Evolutionary conservation across 352 stramenopile species (phyloP).

Genomic region (Thraustotheca clavata): DNA sequence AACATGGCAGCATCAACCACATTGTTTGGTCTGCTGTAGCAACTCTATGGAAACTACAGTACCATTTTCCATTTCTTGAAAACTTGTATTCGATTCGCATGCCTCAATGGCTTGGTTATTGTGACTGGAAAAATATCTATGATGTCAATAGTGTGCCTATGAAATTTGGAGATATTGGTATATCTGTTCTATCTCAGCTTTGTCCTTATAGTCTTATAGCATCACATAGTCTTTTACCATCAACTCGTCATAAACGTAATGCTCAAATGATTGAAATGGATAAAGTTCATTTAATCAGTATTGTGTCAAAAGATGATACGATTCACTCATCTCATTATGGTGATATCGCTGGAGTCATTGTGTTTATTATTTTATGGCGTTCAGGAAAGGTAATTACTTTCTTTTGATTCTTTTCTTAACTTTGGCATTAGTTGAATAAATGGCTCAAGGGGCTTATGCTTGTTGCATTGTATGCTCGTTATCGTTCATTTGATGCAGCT

Average conservation of each 20-base stretch:
- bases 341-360: neutral
- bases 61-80: constrained; percentile 6
- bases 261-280: constrained; percentile 32
- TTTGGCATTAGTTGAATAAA: neutral
- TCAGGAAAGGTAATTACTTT: neutral
- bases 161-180: constrained; percentile 26
- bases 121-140: constrained; percentile 16
- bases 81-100: constrained; percentile 42
- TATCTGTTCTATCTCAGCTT: constrained; percentile 10
- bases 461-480: neutral
- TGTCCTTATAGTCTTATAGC: too few species aligned
- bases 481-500: neutral
- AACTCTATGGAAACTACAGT: constrained; percentile 13
- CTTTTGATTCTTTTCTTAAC: neutral
- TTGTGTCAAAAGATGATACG: constrained; percentile 37
- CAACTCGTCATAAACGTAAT: constrained; percentile 40
- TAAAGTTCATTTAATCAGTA: constrained; percentile 50
- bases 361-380: neutral
- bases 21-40: constrained; percentile 3
- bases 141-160: constrained; percentile 15
- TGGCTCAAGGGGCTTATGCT: neutral
- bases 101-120: constrained; percentile 41
- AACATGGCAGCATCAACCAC: constrained; percentile 3
- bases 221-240: constrained; percentile 41
- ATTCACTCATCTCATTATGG: neutral